Conservation (phyloP, 2,329 filamentous ascomycete genomes). For the Xylariales sp. region DNA sequence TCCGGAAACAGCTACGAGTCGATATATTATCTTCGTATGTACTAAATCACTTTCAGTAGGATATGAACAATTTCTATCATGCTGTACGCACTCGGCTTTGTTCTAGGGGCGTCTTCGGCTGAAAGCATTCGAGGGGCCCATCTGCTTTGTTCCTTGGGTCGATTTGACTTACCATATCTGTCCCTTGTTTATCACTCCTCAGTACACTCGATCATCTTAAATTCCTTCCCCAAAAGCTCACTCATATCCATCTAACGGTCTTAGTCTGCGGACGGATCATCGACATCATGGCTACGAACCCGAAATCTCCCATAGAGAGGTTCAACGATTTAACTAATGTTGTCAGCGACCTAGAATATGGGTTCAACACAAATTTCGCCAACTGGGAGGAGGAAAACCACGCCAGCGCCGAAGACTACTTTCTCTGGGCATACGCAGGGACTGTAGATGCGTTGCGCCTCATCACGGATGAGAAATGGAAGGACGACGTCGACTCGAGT, state of each 20-base stretch:
- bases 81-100: slow-evolving; percentile 10
- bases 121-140: neutral
- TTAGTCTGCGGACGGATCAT: neutral
- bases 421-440: slow-evolving; percentile 10
- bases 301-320: neutral
- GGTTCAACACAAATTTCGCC: neutral
- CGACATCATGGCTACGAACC: slow-evolving; percentile 4
- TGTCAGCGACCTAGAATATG: slow-evolving; percentile 11
- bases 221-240: neutral
- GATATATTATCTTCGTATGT: neutral
- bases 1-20: slow-evolving; percentile 13
- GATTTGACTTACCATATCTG: slow-evolving; percentile 3
- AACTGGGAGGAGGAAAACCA: neutral
- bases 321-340: slow-evolving; percentile 4
- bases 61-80: neutral
- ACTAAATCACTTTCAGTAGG: neutral
- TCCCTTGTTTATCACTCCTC: slow-evolving; percentile 12
- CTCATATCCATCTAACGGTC: neutral
- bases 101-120: neutral
- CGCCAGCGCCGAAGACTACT: neutral
- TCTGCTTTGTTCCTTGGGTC: slow-evolving; percentile 5
- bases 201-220: neutral
- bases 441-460: neutral
- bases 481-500: neutral
- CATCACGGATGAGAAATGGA: slow-evolving; percentile 9